phyloP scores from a whole-genome alignment of 768 basidiomycete genomes.

The Boletus sp. region DNA sequence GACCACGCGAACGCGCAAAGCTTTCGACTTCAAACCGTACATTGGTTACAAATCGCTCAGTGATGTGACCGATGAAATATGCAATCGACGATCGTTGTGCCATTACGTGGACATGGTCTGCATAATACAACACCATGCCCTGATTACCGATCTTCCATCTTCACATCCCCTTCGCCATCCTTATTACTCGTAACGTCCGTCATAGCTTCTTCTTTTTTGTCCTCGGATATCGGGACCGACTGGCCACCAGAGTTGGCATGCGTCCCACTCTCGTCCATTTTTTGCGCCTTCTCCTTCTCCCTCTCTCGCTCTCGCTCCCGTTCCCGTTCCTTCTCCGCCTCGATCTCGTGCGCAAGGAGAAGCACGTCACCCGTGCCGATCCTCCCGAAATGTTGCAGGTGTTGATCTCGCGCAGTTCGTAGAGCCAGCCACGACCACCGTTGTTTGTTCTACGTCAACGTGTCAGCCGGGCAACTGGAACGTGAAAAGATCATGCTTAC shows the following conservation, averaged over 20 bases:
- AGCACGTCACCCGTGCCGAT: slow-evolving; percentile 78
- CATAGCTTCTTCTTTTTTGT: slow-evolving; percentile 22
- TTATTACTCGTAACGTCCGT: slow-evolving; percentile 20
- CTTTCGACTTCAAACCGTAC: too few relatives aligned
- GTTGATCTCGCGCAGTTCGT: slow-evolving; percentile 68
- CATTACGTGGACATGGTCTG: too few relatives aligned
- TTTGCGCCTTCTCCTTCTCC: slow-evolving; percentile 32
- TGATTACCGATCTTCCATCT: slow-evolving; percentile 44
- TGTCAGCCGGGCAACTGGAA: slow-evolving; percentile 12
- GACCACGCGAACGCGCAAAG: too few relatives aligned
- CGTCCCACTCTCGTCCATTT: slow-evolving; percentile 21
- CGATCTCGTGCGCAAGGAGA: slow-evolving; percentile 38
- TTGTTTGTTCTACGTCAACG: slow-evolving; percentile 61
- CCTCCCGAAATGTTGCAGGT: slow-evolving; percentile 77
- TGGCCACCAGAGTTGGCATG: slow-evolving; percentile 29
- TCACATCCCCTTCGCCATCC: slow-evolving; percentile 46
- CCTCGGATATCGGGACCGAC: slow-evolving; percentile 32
- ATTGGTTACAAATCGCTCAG: too few relatives aligned
- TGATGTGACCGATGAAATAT: too few relatives aligned
- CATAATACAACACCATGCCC: background rate
- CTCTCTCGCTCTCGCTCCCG: slow-evolving; percentile 38
- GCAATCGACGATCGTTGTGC: too few relatives aligned
- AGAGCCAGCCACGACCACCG: slow-evolving; percentile 81
- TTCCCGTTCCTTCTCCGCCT: slow-evolving; percentile 37
- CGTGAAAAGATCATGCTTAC: slow-evolving; percentile 32